Evolutionary conservation across 2,329 filamentous ascomycete species (phyloP).

Genomic region (Apiospora kogelbergensis): DNA sequence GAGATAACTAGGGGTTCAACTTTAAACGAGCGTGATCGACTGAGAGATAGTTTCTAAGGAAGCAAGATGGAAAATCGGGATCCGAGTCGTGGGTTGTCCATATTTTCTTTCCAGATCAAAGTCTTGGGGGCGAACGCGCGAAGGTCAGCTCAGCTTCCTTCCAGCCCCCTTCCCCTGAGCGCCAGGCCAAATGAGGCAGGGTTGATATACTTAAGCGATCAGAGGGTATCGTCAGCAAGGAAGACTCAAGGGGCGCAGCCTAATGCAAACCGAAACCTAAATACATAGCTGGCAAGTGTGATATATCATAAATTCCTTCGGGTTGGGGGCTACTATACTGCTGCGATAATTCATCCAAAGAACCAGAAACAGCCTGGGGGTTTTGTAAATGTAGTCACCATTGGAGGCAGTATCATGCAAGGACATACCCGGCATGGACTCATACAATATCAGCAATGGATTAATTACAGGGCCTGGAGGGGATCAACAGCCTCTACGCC

Average conservation of each 20-base stretch:
- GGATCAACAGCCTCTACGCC: not conserved
- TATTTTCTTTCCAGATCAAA: not conserved
- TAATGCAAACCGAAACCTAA: not conserved
- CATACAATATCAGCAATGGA: too few species aligned
- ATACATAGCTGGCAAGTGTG: not conserved
- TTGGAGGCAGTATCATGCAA: too few species aligned
- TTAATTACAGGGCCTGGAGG: not conserved
- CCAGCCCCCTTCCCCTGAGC: not conserved
- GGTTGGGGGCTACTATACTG: not conserved
- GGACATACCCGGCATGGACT: too few species aligned
- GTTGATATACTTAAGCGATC: not conserved
- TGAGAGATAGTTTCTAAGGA: not conserved
- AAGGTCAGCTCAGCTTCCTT: not conserved
- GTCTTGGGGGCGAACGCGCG: not conserved
- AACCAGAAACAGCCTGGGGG: too few species aligned
- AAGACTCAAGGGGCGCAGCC: not conserved
- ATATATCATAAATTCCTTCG: not conserved
- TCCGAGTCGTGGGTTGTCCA: not conserved
- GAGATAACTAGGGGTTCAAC: not conserved
- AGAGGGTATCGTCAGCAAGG: not conserved
- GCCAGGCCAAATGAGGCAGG: not conserved
- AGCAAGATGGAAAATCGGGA: not conserved
- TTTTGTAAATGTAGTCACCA: too few species aligned
- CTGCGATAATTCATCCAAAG: not conserved
- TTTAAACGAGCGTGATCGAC: not conserved